These are phyloP conservation scores for Rachicladosporium sp. DNA, from an alignment of 2,329 filamentous ascomycete genomes.

Conservation along the genomic window DNA sequence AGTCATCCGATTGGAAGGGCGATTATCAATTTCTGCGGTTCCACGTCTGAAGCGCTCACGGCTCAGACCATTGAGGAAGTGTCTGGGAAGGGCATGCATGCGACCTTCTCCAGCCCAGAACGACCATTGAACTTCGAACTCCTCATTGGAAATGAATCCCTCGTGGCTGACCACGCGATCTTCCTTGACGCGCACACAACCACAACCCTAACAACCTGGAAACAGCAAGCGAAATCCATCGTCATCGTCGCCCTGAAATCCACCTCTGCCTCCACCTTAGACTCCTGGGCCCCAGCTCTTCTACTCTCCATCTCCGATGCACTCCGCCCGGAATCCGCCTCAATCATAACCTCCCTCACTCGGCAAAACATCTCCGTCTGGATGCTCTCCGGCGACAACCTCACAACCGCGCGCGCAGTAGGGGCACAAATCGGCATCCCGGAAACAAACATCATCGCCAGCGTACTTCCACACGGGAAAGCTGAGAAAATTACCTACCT, in stretches of 20 bases:
- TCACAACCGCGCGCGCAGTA: constrained; percentile 34
- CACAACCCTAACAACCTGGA: constrained; percentile 25
- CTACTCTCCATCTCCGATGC: constrained; percentile 61
- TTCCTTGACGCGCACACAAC: constrained; percentile 14
- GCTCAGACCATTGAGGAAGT: constrained; percentile 43
- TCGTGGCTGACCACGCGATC: constrained; percentile 40
- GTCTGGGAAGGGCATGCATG: constrained; percentile 58
- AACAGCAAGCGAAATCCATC: constrained; percentile 29
- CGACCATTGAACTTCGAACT: no score
- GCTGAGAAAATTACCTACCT: constrained; percentile 30
- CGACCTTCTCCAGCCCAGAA: constrained; percentile 30
- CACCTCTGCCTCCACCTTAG: neutral
- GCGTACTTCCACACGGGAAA: constrained; percentile 23
- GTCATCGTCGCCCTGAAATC: constrained; percentile 24
- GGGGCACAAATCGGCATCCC: constrained; percentile 33
- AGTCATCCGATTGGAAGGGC: constrained; percentile 64
- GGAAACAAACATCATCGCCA: constrained; percentile 10
- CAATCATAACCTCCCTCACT: constrained; percentile 23
- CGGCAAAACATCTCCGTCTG: constrained; percentile 31
- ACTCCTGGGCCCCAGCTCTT: no score
- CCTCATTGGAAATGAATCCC: constrained; percentile 58
- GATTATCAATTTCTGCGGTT: no score
- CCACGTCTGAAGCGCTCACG: no score
- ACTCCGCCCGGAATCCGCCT: constrained; percentile 56
- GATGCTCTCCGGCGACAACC: constrained; percentile 38